A percentile compares a stretch with the other conserved stretches of the same genome.
Conservation (phyloP, 2,329 filamentous ascomycete species). For the Aspergillaceae sp. region DNA sequence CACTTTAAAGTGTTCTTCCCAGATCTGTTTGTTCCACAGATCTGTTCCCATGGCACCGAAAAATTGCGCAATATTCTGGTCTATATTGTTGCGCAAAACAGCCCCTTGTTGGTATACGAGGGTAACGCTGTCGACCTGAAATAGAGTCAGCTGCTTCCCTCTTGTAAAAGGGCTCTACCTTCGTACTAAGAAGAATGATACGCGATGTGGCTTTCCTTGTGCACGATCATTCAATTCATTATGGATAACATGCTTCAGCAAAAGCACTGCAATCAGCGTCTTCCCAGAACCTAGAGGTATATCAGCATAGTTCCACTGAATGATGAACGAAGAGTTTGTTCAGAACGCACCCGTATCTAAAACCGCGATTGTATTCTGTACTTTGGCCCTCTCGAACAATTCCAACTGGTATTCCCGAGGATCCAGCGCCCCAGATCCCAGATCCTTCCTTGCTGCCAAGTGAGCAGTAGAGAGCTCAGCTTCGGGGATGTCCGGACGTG, state of each 20-base stretch:
- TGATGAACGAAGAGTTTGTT: not conserved
- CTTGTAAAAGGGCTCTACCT: not conserved
- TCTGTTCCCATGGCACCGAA: conserved; percentile 61
- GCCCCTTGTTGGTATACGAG: conserved; percentile 83
- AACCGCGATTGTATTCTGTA: conserved; percentile 82
- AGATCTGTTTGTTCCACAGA: conserved; percentile 53
- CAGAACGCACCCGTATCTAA: conserved; percentile 65
- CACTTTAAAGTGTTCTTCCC: conserved; percentile 49
- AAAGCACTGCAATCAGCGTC: conserved; percentile 84
- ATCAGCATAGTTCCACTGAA: not conserved
- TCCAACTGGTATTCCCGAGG: conserved; percentile 88
- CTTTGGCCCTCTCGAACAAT: conserved; percentile 78
- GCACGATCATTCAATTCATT: conserved; percentile 65
- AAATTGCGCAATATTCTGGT: conserved; percentile 63
- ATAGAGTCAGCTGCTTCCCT: conserved; percentile 7
- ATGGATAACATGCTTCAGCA: conserved; percentile 68
- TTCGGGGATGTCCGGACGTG: conserved; percentile 21
- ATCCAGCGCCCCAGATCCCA: conserved; percentile 56
- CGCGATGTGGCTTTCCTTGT: conserved; percentile 50
- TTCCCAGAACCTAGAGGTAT: conserved; percentile 68
- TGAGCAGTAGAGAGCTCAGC: conserved; percentile 47
- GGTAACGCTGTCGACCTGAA: conserved; percentile 71
- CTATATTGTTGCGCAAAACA: conserved; percentile 72
- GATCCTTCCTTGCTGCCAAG: conserved; percentile 46
- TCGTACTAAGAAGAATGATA: conserved; percentile 73